Percentiles rank a stretch among this genome's conserved stretches.
These are phyloP conservation scores for Fusarium sp. DNA, from an alignment of 2,329 filamentous ascomycete species.

Conservation along the genomic window DNA sequence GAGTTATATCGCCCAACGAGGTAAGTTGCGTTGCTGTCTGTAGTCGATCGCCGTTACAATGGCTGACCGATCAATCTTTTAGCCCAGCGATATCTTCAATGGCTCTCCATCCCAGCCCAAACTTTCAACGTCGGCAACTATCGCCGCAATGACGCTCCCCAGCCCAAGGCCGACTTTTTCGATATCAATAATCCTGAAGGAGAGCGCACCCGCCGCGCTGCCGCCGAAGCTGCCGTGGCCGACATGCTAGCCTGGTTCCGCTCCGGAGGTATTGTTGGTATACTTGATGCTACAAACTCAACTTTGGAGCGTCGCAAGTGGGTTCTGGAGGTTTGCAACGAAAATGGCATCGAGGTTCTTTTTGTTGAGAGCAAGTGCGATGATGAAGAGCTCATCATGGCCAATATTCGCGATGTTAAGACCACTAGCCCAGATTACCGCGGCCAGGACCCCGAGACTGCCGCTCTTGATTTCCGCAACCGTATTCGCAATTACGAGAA, in stretches of 20 bases:
- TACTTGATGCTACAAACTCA: conserved; percentile 96
- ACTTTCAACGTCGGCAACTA: conserved; percentile 99
- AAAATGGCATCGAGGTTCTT: conserved; percentile 85
- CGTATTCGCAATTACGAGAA: conserved; percentile 98
- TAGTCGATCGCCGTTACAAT: not conserved
- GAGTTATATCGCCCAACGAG: conserved; percentile 97
- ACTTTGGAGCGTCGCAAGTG: conserved; percentile 90
- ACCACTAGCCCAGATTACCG: conserved; percentile 94
- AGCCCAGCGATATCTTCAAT: conserved; percentile 95
- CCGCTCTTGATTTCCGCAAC: conserved; percentile 90
- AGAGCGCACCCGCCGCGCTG: conserved; percentile 86
- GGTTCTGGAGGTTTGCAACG: conserved; percentile 84
- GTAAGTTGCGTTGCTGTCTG: conserved; percentile 62
- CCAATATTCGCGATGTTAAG: conserved; percentile 97
- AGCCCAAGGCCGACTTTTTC: conserved; percentile 95
- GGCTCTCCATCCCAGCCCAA: conserved; percentile 93
- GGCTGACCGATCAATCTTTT: conserved; percentile 17
- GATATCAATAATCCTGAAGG: conserved; percentile 90
- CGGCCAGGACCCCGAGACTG: conserved; percentile 92
- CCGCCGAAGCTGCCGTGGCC: conserved; percentile 88
- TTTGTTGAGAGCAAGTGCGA: conserved; percentile 99
- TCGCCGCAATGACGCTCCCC: conserved; percentile 87
- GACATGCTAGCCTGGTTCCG: conserved; percentile 97
- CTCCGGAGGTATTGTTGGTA: conserved; percentile 84
- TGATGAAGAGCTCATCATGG: conserved; percentile 95